Conservation (phyloP, 352 stramenopile genomes). For the Lagenidium giganteum region DNA sequence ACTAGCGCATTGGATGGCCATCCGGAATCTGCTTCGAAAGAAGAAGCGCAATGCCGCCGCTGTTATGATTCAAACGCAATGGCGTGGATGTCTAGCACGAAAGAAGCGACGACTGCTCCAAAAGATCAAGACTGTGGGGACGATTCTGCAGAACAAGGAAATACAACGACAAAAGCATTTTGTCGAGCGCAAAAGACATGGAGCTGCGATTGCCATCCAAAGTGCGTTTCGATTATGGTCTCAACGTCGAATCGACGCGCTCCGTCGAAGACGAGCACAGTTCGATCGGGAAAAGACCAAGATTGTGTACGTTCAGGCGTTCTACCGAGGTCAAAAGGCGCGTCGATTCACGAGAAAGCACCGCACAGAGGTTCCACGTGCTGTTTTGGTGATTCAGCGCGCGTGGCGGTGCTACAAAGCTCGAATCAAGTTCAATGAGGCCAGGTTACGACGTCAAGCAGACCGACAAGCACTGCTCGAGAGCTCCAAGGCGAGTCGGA, state of each 20-base stretch:
- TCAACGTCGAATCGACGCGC: conserved; percentile 18
- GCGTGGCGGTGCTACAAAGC: conserved; percentile 41
- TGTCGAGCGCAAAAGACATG: conserved; percentile 7
- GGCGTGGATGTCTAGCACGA: conserved; percentile 26
- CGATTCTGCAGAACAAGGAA: conserved; percentile 1
- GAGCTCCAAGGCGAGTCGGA: conserved; percentile 18
- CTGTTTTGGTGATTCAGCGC: conserved; percentile 35
- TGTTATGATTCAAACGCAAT: conserved; percentile 36
- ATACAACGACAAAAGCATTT: conserved; percentile 5
- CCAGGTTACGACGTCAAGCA: conserved; percentile 1
- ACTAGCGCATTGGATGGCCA: conserved; percentile 35
- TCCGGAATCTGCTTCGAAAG: conserved; percentile 33
- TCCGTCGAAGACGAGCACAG: conserved; percentile 36
- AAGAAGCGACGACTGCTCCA: conserved; percentile 20
- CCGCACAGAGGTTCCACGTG: conserved; percentile 12
- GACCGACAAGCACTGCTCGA: conserved; percentile 15
- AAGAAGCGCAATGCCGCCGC: conserved; percentile 29
- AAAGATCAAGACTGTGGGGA: conserved; percentile 31
- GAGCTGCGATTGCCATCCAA: conserved; percentile 46
- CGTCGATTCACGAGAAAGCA: conserved; percentile 21
- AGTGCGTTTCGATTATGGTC: conserved; percentile 33
- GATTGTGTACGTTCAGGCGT: conserved; percentile 47
- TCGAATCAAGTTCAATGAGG: conserved; percentile 7
- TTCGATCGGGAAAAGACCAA: conserved; percentile 63
- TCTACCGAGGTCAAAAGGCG: conserved; percentile 34